A percentile compares a stretch with the other conserved stretches of the same genome.
Evolutionary conservation across 352 stramenopile genomes (phyloP).

Genomic region (Globisporangium okanoganense): DNA sequence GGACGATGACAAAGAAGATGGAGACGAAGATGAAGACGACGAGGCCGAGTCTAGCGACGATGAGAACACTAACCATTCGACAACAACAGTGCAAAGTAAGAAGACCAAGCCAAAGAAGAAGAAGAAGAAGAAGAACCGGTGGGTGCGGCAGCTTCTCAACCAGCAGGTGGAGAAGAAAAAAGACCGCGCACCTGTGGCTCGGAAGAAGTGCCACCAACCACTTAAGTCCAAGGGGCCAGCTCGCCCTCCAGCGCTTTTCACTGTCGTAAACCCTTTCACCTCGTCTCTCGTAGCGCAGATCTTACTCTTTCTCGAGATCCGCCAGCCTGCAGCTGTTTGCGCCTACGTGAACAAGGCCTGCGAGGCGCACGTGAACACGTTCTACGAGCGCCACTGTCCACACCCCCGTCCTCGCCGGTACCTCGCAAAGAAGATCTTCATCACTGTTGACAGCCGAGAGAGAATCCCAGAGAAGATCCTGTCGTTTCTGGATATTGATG

Average conservation of each 20-base stretch:
- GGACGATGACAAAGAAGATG: background rate
- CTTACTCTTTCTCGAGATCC: slow-evolving; percentile 33
- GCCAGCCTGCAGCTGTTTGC: slow-evolving; percentile 25
- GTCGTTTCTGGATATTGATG: slow-evolving; percentile 18
- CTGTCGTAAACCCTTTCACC: slow-evolving; percentile 15
- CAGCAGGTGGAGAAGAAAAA: slow-evolving; percentile 6
- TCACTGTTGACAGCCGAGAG: background rate
- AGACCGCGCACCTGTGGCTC: slow-evolving; percentile 1
- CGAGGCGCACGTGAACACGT: slow-evolving; percentile 22
- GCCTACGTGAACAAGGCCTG: slow-evolving; percentile 35
- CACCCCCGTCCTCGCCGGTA: slow-evolving; percentile 34
- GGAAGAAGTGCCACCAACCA: background rate
- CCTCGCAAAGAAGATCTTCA: slow-evolving; percentile 25
- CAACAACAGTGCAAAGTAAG: too few relatives aligned
- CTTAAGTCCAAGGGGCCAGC: background rate
- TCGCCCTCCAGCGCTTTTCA: slow-evolving; percentile 23
- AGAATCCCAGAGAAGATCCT: slow-evolving; percentile 22
- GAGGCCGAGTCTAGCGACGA: background rate
- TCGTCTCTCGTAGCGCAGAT: slow-evolving; percentile 26
- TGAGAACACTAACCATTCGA: background rate
- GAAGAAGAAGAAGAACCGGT: slow-evolving; percentile 6
- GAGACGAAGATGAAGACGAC: background rate
- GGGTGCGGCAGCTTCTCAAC: slow-evolving; percentile 13
- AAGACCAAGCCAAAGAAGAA: too few relatives aligned
- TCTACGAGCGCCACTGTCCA: slow-evolving; percentile 35